phyloP scores from a whole-genome alignment of 1,139 yeast genomes.

The Ogataea hybrid region DNA sequence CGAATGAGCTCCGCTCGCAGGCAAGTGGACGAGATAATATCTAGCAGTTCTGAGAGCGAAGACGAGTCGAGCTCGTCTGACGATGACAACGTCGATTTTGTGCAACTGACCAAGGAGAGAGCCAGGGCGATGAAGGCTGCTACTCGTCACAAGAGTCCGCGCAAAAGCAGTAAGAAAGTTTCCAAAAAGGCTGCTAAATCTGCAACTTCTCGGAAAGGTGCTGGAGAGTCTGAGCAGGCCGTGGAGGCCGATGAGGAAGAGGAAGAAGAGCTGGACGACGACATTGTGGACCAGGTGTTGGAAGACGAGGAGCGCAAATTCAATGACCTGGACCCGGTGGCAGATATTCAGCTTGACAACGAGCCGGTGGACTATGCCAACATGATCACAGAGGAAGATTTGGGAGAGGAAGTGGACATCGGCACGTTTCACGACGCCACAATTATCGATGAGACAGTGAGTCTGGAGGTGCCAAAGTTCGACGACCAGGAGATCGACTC shows the following conservation, averaged over 20 bases:
- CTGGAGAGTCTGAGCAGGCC: background rate
- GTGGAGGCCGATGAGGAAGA: constrained; percentile 16
- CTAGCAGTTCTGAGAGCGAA: constrained; percentile 36
- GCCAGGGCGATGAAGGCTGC: constrained; percentile 52
- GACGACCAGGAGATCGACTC: constrained; percentile 55
- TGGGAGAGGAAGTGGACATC: constrained; percentile 59
- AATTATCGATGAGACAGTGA: constrained; percentile 21
- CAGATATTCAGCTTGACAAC: constrained; percentile 6
- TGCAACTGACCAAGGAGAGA: constrained; percentile 64
- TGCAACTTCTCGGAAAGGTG: background rate
- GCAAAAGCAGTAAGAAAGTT: constrained; percentile 18
- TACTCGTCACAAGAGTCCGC: constrained; percentile 42
- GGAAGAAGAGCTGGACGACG: constrained; percentile 32
- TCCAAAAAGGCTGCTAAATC: background rate
- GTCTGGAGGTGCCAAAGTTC: constrained; percentile 46
- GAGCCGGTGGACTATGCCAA: constrained; percentile 46
- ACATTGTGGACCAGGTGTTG: constrained; percentile 30
- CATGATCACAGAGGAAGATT: constrained; percentile 49
- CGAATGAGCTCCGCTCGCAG: constrained; percentile 3
- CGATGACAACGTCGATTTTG: constrained; percentile 57
- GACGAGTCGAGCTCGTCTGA: constrained; percentile 43
- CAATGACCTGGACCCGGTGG: constrained; percentile 3
- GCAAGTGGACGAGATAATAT: constrained; percentile 8
- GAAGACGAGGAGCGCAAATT: constrained; percentile 29
- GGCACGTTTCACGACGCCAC: constrained; percentile 14